Evolutionary conservation across 1,139 yeast genomes (phyloP), one percentile per base, ranked within the genome.

Genomic region (Kodamaea fungicola): DNA sequence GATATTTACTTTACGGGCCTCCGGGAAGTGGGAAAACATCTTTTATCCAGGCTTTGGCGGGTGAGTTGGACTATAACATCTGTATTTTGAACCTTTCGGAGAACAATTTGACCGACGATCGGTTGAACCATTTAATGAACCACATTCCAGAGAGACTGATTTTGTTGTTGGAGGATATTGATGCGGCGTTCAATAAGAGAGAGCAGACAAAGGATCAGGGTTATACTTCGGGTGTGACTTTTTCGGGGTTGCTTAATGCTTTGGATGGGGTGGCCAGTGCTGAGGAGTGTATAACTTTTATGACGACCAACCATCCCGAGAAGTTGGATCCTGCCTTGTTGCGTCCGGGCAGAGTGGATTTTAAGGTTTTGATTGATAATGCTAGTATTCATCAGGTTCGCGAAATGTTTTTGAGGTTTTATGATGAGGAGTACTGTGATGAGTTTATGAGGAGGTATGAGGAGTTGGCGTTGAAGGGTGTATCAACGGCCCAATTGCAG

Each of bases 191-290:
- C 62, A 84, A 82, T 50, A 80, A 81, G 51, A 76, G 98, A 54
- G 78, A 77, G 30, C 95, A 88, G 54, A 64, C 80, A 1, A 79
- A 74, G 8, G 96, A 87, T n/a, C 78, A 79, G 49, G 89, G 90
- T 0, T 85, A 71, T 57, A 58, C 59, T 22, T 80, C 95, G 0
- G 96, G 96, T 10, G 97, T 94, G 16, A 92, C 99, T 1, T 94
- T 92, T 55, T 86, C 96, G 34, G 99, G 98, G 0, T 70, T 92
- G 37, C 67, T 92, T 44, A 92, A 92, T 57, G 96, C 98, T 0
- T 70, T 92, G 34, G 99, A 92, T 58, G 99, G 98, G 35, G 98
- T 92, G n/a, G 95, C 97, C 2, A 86, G 96, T 32, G 96, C 97
- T 1, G 98, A 92, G 54, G 98, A 92, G 55, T 84, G 96, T 35